phyloP scores from a whole-genome alignment of 495 filamentous ascomycete species.

The Aspergillus biplanus region DNA sequence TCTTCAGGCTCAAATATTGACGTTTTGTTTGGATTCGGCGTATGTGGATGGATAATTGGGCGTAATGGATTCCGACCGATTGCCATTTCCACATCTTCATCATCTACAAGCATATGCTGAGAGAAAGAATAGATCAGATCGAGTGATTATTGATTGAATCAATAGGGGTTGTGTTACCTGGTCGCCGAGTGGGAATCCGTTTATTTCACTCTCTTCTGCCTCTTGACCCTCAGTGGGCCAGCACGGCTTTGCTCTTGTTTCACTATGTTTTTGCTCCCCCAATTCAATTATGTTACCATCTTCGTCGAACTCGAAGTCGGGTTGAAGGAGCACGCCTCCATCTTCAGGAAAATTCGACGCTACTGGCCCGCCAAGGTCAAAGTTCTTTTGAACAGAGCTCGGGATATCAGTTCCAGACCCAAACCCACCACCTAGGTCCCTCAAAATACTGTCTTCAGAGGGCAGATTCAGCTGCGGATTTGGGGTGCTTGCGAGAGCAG shows the following conservation, averaged over 20 bases:
- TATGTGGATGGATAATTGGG: background rate
- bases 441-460: constrained; percentile 33
- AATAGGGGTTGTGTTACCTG: constrained; percentile 27
- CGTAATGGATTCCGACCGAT: background rate
- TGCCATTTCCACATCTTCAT: constrained; percentile 16
- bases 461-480: constrained; percentile 38
- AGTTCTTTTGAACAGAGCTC: constrained; percentile 31
- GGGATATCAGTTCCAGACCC: constrained; percentile 26
- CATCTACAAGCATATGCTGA: constrained; percentile 20
- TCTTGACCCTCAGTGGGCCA: constrained; percentile 36
- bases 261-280: constrained; percentile 12
- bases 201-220: constrained; percentile 13
- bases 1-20: background rate
- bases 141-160: constrained; percentile 8
- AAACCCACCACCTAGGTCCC: constrained; percentile 25
- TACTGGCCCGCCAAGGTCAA: constrained; percentile 23
- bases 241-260: constrained; percentile 16
- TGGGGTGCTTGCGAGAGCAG: constrained; percentile 30
- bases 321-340: constrained; percentile 57
- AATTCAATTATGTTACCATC: constrained; percentile 61
- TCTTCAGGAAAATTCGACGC: constrained; percentile 43
- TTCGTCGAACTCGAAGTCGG: constrained; percentile 67
- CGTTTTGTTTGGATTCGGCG: background rate
- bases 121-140: constrained; percentile 3
- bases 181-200: constrained; percentile 23